Evolutionary conservation across 2,329 filamentous ascomycete species (phyloP), one percentile per base, ranked within the genome.

Genomic region (Ustilaginoidea virens): DNA sequence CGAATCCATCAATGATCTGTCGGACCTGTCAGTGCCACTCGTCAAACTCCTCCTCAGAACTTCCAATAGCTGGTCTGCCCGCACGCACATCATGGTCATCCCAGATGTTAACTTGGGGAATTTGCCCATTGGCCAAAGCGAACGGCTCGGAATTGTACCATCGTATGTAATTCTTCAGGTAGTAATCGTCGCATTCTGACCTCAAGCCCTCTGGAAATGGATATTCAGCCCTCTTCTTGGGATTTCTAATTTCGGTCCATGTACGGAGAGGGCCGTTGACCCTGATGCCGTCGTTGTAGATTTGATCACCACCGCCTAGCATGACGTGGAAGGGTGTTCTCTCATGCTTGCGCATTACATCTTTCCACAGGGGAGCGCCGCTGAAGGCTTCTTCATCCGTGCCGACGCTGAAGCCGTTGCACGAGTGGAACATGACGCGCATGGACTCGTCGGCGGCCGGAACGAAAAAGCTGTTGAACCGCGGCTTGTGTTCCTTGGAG

Each of bases 391-490:
- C 74, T 35, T 90, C 74, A 49, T 93, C 80, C 4, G 83, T 87
- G 30, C 79, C 80, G 22, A 90, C 67, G 40, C 80, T 87, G 59
- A 98, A 98, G 11, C 90, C 92, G 52, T 98, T 98, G 59, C 90
- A 94, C 33, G 82, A 93, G 59, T 94, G 80, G 55, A 94, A 98
- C 82, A 96, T 92, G 47, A 94, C 80, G 48, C 92, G 83, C 87
- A 98, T 96, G 4, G 81, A 80, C 53, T 94, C 77, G 25, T 73
- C 70, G 33, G 66, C 63, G 9, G 80, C 82, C 9, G 90, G 87
- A 4, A 96, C 72, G 63, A 79, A 92, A 54, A 98, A 98, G 28
- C 40, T 70, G 57, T 66, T 92, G 59, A 50, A 54, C 34, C 56
- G 60, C 5, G 63, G 61, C 47, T 72, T 69, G 37, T 60, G 61